Evolutionary conservation across 768 basidiomycete species (phyloP).

Genomic region (Lyophyllum atratum): DNA sequence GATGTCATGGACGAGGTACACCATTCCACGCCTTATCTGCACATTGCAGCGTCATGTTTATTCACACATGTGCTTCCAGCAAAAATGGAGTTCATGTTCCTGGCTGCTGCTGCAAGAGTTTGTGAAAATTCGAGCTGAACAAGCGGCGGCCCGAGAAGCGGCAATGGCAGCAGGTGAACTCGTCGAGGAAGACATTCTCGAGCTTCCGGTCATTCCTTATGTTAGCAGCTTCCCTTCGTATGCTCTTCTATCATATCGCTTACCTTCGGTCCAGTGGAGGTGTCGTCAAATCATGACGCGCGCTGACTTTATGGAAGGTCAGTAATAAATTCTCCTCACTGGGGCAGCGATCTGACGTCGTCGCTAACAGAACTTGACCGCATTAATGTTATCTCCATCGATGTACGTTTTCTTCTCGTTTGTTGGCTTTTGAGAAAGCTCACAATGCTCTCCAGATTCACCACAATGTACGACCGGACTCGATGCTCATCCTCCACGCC

Average conservation of each 20-base stretch:
- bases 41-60: neutral
- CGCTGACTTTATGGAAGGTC: conserved; percentile 80
- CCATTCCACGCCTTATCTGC: neutral
- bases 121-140: conserved; percentile 57
- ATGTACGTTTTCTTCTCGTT: conserved; percentile 45
- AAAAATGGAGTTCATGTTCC: conserved; percentile 83
- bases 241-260: neutral
- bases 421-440: neutral
- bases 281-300: conserved; percentile 84
- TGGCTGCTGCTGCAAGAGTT: conserved; percentile 79
- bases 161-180: conserved; percentile 35
- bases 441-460: conserved; percentile 48
- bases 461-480: conserved; percentile 81
- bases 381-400: conserved; percentile 75
- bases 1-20: conserved; percentile 88
- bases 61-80: conserved; percentile 34
- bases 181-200: conserved; percentile 41
- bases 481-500: conserved; percentile 72
- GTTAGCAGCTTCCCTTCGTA: conserved; percentile 31
- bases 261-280: conserved; percentile 44
- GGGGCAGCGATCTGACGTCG: neutral
- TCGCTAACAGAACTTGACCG: conserved; percentile 58
- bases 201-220: conserved; percentile 65
- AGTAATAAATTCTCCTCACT: conserved; percentile 15
- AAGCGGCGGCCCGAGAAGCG: conserved; percentile 44